Evolutionary conservation across 2,329 filamentous ascomycete species (phyloP).

Genomic region (Capronia epimyces): DNA sequence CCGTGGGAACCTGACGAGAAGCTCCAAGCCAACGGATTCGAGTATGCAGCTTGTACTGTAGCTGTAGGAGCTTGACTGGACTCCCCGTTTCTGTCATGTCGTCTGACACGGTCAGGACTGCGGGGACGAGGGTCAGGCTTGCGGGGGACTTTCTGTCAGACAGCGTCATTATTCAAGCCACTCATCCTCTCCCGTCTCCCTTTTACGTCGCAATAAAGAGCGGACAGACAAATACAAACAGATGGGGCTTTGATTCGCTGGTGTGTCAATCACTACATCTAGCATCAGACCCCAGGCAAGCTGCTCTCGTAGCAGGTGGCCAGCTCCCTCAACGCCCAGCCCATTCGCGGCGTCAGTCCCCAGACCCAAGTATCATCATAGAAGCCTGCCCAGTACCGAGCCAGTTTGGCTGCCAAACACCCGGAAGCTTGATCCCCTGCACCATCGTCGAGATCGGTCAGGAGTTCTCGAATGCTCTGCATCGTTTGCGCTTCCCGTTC

Average conservation of each 20-base stretch:
- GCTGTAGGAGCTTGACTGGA: too few relatives aligned
- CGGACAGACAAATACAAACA: too few relatives aligned
- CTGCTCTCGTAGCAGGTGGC: constrained; percentile 24
- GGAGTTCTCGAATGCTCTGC: constrained; percentile 26
- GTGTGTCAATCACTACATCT: too few relatives aligned
- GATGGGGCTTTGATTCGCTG: too few relatives aligned
- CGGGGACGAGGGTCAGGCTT: neutral
- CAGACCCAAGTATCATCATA: constrained; percentile 33
- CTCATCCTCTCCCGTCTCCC: neutral
- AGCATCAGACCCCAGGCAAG: neutral
- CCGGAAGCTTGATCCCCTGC: constrained; percentile 15
- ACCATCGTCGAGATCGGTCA: constrained; percentile 29
- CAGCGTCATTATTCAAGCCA: constrained; percentile 6
- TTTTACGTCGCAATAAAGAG: too few relatives aligned
- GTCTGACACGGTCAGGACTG: neutral
- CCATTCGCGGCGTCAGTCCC: constrained; percentile 29
- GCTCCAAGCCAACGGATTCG: too few relatives aligned
- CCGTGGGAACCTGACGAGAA: constrained; percentile 20
- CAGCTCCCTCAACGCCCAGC: constrained; percentile 24
- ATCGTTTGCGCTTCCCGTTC: constrained; percentile 30
- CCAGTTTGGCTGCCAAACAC: constrained; percentile 30
- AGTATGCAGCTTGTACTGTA: too few relatives aligned
- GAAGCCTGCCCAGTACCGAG: constrained; percentile 30
- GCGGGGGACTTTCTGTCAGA: constrained; percentile 44
- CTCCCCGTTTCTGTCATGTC: too few relatives aligned